These are phyloP conservation scores for Allantophomopsis cytisporea DNA, from an alignment of 2,329 filamentous ascomycete species.

Conservation along the genomic window DNA sequence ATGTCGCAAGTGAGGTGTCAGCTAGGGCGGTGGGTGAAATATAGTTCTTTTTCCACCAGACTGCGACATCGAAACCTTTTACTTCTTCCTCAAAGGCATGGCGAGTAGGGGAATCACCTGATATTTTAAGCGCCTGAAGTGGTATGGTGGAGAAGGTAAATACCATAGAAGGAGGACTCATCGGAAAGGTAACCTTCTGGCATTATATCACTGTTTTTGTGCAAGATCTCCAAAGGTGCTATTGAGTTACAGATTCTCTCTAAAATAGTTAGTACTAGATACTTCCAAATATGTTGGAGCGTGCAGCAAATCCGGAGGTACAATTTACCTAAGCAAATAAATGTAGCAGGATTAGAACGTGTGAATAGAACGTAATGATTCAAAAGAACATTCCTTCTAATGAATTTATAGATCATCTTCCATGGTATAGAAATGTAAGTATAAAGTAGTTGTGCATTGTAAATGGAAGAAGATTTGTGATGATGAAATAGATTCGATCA, in stretches of 20 bases:
- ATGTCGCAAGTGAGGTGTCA: slow-evolving; percentile 8
- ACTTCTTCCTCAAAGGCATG: slow-evolving; percentile 33
- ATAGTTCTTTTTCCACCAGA: slow-evolving; percentile 31
- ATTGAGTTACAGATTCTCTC: neutral
- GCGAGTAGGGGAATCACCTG: slow-evolving; percentile 41
- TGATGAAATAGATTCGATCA: no score
- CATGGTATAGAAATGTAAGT: no score
- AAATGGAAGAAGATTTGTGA: no score
- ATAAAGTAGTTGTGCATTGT: no score
- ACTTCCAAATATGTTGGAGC: neutral
- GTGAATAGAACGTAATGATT: neutral
- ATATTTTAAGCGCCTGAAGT: slow-evolving; percentile 5
- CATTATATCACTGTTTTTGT: slow-evolving; percentile 1
- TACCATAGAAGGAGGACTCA: slow-evolving; percentile 45
- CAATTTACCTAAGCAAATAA: neutral
- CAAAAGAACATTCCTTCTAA: neutral
- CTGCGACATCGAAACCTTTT: slow-evolving; percentile 30
- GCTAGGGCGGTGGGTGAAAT: slow-evolving; percentile 20
- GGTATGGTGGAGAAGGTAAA: slow-evolving; percentile 1
- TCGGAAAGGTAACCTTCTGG: slow-evolving; percentile 13
- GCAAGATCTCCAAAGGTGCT: no score
- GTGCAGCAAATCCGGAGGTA: neutral
- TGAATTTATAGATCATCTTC: no score
- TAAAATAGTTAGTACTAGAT: neutral
- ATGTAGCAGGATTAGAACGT: neutral